phyloP scores from a whole-genome alignment of 176 grass and related monocot species.

The Oryza longistaminata region DNA sequence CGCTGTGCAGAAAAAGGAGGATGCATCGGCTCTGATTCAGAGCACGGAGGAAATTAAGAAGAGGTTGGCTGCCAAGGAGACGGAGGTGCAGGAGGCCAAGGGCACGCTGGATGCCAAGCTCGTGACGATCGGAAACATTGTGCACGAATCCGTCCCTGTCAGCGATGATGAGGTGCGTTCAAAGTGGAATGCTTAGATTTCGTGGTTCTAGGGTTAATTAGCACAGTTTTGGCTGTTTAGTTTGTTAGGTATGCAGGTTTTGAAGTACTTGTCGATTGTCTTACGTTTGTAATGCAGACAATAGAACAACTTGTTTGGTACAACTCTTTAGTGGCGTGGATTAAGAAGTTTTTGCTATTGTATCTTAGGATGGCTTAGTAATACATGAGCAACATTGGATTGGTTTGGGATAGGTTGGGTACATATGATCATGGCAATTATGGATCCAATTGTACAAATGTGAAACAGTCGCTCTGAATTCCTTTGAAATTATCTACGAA shows the following conservation, averaged over 20 bases:
- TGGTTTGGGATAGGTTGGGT: background rate
- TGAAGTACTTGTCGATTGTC: background rate
- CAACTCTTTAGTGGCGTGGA: background rate
- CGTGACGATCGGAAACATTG: slow-evolving; percentile 72
- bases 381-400: background rate
- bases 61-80: slow-evolving; percentile 65
- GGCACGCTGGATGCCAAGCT: slow-evolving; percentile 61
- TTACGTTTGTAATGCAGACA: background rate
- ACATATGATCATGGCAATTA: background rate
- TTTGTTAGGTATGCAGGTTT: background rate
- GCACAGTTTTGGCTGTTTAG: background rate
- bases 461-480: background rate
- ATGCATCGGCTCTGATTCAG: slow-evolving; percentile 66
- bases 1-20: slow-evolving; percentile 49
- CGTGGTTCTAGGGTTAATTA: background rate
- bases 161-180: slow-evolving; percentile 58
- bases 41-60: slow-evolving; percentile 83
- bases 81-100: slow-evolving; percentile 88
- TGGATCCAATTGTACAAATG: background rate
- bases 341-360: background rate
- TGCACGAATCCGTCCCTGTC: slow-evolving; percentile 75
- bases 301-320: background rate
- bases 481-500: background rate
- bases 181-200: background rate
- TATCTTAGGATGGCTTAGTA: background rate